Evolutionary conservation across 176 grass and related monocot species (phyloP), one percentile per base, ranked within the genome.

Genomic region (Rhynchospora breviuscula): DNA sequence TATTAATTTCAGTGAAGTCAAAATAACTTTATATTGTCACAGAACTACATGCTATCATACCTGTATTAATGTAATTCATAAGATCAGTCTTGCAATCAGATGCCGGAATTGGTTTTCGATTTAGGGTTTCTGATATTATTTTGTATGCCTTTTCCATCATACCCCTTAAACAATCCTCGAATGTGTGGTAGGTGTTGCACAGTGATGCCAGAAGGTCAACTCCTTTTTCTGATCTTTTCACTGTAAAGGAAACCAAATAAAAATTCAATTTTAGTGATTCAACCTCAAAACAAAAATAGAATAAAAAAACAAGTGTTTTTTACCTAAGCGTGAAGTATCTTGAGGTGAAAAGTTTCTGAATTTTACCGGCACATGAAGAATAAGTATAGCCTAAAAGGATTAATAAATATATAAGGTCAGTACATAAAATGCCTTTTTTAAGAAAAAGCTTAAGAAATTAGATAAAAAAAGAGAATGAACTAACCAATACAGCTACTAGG

Each of bases 151-250:
- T 93, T 81, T 47, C 86, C 81, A 93, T 91, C 88, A 94, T 87
- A 87, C 84, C 87, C 87, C 87, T 91, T 83, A 98, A 82, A 46
- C 85, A 81, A 44, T 95, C 88, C 89, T 98, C 91, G 64, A 89
- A 94, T 17, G 95, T 90, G 88, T 98, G 92, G 84, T 98, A 94
- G 43, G 85, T 93, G 67, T 95, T 90, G 67, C 90, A 94, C 80
- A 98, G 79, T n/a, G 90, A 98, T 26, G 89, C 86, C 78, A 93
- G 85, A 79, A 98, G 82, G 84, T 98, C 89, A 35, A 93, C 52
- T 1, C 87, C 93, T 86, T 85, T 90, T 53, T 93, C 86, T 5
- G 89, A 93, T 91, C 90, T 80, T 87, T 94, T 98, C 70, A 91
- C 95, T 98, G 89, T 25, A 86, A 67, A 51, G 59, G 17, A 89